Base-by-base conservation (phyloP, 228 moss, liverwort and hornwort genomes). In the Sphagnum magellanicum region DNA sequence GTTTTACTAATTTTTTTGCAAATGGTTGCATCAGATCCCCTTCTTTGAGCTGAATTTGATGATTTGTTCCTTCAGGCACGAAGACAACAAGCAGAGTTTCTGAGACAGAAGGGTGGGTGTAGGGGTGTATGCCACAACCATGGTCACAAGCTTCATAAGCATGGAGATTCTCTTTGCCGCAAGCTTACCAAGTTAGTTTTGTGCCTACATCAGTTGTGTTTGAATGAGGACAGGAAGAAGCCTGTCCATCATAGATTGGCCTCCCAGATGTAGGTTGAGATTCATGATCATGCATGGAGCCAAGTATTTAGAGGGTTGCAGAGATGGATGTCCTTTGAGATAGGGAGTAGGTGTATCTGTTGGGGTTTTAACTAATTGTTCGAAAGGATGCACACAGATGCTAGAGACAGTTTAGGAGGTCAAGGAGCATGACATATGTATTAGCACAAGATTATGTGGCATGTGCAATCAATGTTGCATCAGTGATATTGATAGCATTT, bases 141-240 rank as follows among this genome's bases (percentile, higher is more conserved):
- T 63, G 89, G 93, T 64, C 97, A 91, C 63, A 97, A 83, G 75
- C 78, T 93, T 51, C 75, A 76, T 49, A 98, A 92, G 79, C 90
- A 90, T 16, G 98, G 98, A 55, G 98, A 98, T 72, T 81, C 82
- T 47, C 92, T 98, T 50, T 92, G 93, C 67, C 93, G 90, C 76
- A 87, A 92, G 71, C 98, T 98, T 69, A 92, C 98, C 71, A 88
- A 87, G 91, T 89, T 70, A 89, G 83, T 51, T 50, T 48, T 3
- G 16, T 52, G 49, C 32, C 32, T 32, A 32, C 32, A 32, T 32
- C 32, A 32, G 0, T 32, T 32, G 32, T 32, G 32, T 32, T 32
- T 32, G 32, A 32, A 32, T 32, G 1, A 32, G 32, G 32, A 32
- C 32, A 32, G 32, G 32, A 32, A 32, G 32, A 32, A 32, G 32